Evolutionary conservation across 2,329 filamentous ascomycete genomes (phyloP), one percentile per base, ranked within the genome.

Genomic region (Fusarium sp.): DNA sequence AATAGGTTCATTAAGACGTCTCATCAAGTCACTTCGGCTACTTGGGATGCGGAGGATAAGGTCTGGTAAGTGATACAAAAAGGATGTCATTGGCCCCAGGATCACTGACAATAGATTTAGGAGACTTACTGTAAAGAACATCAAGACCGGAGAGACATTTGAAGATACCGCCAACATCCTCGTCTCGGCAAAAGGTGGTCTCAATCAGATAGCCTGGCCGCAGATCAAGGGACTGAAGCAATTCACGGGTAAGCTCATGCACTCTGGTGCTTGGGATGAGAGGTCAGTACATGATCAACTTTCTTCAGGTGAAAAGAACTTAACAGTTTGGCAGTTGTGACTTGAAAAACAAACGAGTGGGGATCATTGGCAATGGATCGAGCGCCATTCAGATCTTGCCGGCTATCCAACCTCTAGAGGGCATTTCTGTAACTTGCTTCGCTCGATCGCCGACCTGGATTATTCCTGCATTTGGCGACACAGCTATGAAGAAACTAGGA

Each of bases 291-390:
- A 36, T 15, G 6, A 0, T 20, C 5, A 1, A 8, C 3, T 11
- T 36, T 0, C 12, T 3, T 20, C 8, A 11, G 8, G 1, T 5
- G 17, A 24, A 36, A 11, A 7, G 1, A 24, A 6, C 3, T 15
- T 36, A 20, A 52, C 30, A 26, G 2, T 20, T 20, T 8, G 12
- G 9, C 6, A 52, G 50, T 36, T 52, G 13, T 0, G 50, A 52
- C 13, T 14, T 52, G 17, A 36, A 12, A 6, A 52, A 36, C 17
- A 36, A 36, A 26, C 50, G 30, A 3, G 50, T 52, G n/a, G 50
- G 50, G 8, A 2, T 52, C 6, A 36, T 36, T n/a, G 30, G 50
- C 15, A 52, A 52, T 26, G 50, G 50, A 36, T 52, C 50, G 0
- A 52, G 50, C 8, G 50, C 50, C n/a, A 52, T 52, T 26, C 50